These are phyloP conservation scores for Chamaenerion angustifolium DNA, from an alignment of 345 rosid genomes.

Conservation along the genomic window DNA sequence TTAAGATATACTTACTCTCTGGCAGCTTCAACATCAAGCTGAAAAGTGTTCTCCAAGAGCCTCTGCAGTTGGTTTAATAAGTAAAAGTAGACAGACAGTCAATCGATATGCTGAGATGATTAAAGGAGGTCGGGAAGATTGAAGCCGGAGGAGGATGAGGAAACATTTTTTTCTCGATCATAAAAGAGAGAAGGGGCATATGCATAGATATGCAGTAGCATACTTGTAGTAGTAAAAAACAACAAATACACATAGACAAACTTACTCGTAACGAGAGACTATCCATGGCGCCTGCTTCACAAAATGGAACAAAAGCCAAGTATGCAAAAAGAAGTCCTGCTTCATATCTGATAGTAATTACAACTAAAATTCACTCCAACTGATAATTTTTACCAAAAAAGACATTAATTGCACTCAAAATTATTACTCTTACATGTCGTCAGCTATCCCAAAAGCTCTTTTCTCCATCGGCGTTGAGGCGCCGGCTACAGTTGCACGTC, in stretches of 20 bases:
- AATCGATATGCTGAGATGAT: too few species aligned
- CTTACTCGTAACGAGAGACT: constrained; percentile 79
- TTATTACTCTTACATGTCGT: constrained; percentile 50
- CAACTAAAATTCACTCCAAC: constrained; percentile 3
- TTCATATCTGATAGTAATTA: constrained; percentile 48
- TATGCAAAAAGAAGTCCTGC: constrained; percentile 92
- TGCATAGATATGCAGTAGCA: background rate
- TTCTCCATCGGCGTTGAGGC: constrained; percentile 64
- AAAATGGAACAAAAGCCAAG: constrained; percentile 88
- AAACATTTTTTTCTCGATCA: background rate
- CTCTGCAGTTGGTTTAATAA: constrained; percentile 36
- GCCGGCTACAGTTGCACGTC: constrained; percentile 76
- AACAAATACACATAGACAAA: background rate
- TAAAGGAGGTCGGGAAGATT: background rate
- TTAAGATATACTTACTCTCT: constrained; percentile 56
- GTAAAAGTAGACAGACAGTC: too few species aligned
- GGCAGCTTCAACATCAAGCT: constrained; percentile 69
- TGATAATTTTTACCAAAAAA: constrained; percentile 4
- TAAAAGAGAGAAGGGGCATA: background rate
- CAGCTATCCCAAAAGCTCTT: constrained; percentile 85
- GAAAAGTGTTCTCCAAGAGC: constrained; percentile 81
- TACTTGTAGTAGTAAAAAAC: too few species aligned
- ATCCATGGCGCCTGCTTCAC: constrained; percentile 74
- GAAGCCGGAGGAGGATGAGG: background rate
- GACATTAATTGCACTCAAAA: too few species aligned